Evolutionary conservation across 495 filamentous ascomycete species (phyloP), one percentile per base, ranked within the genome.

Genomic region (Tuber umbilicatum): DNA sequence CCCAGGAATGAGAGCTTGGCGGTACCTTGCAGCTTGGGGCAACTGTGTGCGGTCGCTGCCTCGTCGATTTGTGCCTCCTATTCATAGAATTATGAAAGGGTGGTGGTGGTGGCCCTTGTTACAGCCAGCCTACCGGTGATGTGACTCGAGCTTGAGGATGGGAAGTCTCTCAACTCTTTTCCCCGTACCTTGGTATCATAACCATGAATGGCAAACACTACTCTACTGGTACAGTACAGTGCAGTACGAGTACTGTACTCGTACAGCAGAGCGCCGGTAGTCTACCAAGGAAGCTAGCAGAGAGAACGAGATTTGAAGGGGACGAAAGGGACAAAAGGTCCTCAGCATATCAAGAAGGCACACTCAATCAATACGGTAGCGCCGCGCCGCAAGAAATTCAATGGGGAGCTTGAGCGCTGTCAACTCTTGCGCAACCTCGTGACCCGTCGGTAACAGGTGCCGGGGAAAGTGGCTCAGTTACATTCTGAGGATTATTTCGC

Each of bases 21-120:
- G 27, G 55, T 64, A 64, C 55, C 55, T 64, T 64, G 55, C 55
- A 64, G 55, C 55, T 64, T 64, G 55, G 27, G 55, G 55, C 55
- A 64, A 35, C 55, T 64, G 55, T 35, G 55, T 64, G 55, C 55
- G 55, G 27, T 64, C 14, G 31, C 17, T 64, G 55, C 55, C 27
- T 64, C 27, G 55, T 19, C 31, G 14, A 64, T 64, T 64, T 35
- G 27, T 12, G 55, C 55, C 3, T 27, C 55, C 55, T 64, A 35
- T 64, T 35, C 55, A 64, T 35, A 64, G 55, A 35, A 16, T 17
- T 14, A 64, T 35, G 55, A 35, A 35, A 35, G 27, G 19, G 55
- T 7, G 55, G 27, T 12, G 50, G 23, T 17, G 55, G 39, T n/a
- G n/a, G n/a, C n/a, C 14, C 55, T 64, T 35, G 27, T 64, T 35